These are phyloP conservation scores for Fusarium caatingaense DNA, from an alignment of 2,329 filamentous ascomycete species.

Conservation along the genomic window DNA sequence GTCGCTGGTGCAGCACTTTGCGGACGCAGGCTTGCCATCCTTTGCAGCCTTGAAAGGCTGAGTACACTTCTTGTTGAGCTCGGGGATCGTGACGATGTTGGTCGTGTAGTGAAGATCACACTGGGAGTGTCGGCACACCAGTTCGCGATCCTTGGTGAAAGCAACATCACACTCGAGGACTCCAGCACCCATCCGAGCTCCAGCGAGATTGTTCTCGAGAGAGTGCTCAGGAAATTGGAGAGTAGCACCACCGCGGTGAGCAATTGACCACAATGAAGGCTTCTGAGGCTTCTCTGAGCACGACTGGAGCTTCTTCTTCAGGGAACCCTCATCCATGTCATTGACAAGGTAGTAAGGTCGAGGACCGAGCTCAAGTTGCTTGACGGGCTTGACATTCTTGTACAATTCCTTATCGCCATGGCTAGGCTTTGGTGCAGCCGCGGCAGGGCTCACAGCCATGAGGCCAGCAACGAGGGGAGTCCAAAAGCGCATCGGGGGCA, in stretches of 20 bases:
- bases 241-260: conserved; percentile 70
- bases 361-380: conserved; percentile 68
- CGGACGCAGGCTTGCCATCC: conserved; percentile 63
- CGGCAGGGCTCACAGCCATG: conserved; percentile 44
- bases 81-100: conserved; percentile 71
- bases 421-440: conserved; percentile 44
- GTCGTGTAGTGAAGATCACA: conserved; percentile 77
- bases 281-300: conserved; percentile 67
- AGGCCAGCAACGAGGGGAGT: conserved; percentile 48
- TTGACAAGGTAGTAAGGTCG: conserved; percentile 73
- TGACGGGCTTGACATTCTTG: conserved; percentile 56
- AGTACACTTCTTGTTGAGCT: conserved; percentile 73
- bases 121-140: conserved; percentile 76
- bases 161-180: conserved; percentile 75
- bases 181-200: conserved; percentile 74
- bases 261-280: conserved; percentile 67
- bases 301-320: conserved; percentile 69
- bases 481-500: conserved; percentile 49
- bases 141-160: conserved; percentile 72
- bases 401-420: conserved; percentile 30
- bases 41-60: conserved; percentile 68
- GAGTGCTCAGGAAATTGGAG: conserved; percentile 75
- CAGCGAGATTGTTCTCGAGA: conserved; percentile 67
- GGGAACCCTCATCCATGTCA: conserved; percentile 68
- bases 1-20: conserved; percentile 78